A percentile compares a stretch with the other conserved stretches of the same genome.
These are phyloP conservation scores for Corchorus capsularis DNA, from an alignment of 345 rosid species.

Conservation along the genomic window DNA sequence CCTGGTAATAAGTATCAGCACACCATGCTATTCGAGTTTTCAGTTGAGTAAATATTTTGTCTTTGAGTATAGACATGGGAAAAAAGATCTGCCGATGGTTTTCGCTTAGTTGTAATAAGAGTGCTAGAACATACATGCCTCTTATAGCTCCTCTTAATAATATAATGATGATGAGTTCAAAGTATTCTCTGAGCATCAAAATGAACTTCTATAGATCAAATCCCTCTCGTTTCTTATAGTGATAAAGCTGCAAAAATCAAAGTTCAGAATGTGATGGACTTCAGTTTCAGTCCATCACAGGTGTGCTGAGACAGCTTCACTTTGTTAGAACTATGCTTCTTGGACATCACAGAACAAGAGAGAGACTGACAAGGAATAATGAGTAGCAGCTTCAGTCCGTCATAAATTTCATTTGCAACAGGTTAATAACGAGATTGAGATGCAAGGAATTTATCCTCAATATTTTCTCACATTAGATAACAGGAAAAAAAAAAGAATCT, in stretches of 20 bases:
- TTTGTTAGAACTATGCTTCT: neutral
- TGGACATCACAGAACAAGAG: neutral
- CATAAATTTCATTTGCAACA: neutral
- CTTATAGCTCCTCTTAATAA: constrained; percentile 5
- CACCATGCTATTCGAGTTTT: constrained; percentile 81
- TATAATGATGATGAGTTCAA: neutral
- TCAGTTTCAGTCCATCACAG: neutral
- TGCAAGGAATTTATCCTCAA: neutral
- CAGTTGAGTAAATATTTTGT: constrained; percentile 43
- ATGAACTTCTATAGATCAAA: neutral
- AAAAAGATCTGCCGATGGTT: constrained; percentile 12
- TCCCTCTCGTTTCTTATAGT: too few species aligned
- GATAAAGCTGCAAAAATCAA: too few species aligned
- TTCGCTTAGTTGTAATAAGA: neutral
- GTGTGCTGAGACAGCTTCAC: neutral
- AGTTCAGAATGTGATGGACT: too few species aligned
- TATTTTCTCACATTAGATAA: neutral
- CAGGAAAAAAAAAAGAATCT: too few species aligned
- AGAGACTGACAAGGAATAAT: neutral
- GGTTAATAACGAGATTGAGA: neutral
- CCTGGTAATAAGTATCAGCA: constrained; percentile 82
- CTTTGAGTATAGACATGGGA: constrained; percentile 8
- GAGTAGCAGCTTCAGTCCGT: neutral
- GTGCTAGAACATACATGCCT: neutral
- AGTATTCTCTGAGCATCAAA: neutral